These are phyloP conservation scores for Euryodendron excelsum DNA, from an alignment of 148 eudicot species.

Conservation along the genomic window DNA sequence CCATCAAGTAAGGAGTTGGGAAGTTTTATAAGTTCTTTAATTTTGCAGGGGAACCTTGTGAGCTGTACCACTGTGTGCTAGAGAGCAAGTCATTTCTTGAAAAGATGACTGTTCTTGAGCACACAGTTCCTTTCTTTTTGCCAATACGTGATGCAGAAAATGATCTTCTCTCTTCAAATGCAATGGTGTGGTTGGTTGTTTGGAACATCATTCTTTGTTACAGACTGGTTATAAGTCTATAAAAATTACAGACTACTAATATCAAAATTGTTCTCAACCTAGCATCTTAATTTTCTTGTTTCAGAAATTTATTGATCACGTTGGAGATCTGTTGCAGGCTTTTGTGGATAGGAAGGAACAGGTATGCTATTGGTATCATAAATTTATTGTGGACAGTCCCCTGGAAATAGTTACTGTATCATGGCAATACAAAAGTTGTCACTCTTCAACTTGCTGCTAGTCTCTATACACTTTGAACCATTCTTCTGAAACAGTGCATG, in stretches of 20 bases:
- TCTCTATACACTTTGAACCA: background rate
- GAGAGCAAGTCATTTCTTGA: constrained; percentile 99
- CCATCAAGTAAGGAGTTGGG: background rate
- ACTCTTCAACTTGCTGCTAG: background rate
- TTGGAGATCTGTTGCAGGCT: constrained; percentile 93
- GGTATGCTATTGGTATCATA: constrained; percentile 37
- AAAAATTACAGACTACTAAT: background rate
- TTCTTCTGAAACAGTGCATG: background rate
- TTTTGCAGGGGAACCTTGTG: constrained; percentile 88
- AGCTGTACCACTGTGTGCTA: constrained; percentile 80
- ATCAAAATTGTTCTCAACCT: background rate
- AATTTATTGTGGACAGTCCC: background rate
- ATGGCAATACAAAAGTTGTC: background rate
- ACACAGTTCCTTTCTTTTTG: constrained; percentile 93
- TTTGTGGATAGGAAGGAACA: constrained; percentile 95
- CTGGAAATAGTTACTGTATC: background rate
- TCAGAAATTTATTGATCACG: constrained; percentile 93
- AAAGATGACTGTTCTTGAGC: constrained; percentile 96
- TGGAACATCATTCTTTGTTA: constrained; percentile 16
- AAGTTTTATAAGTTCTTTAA: constrained; percentile 6
- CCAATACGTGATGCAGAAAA: constrained; percentile 92
- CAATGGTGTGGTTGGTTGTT: constrained; percentile 74
- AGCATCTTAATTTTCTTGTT: constrained; percentile 14
- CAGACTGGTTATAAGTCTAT: too few relatives aligned
- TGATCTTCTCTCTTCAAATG: constrained; percentile 92